These are phyloP conservation scores for Alternaria panax DNA, from an alignment of 2,329 filamentous ascomycete genomes.

Conservation along the genomic window DNA sequence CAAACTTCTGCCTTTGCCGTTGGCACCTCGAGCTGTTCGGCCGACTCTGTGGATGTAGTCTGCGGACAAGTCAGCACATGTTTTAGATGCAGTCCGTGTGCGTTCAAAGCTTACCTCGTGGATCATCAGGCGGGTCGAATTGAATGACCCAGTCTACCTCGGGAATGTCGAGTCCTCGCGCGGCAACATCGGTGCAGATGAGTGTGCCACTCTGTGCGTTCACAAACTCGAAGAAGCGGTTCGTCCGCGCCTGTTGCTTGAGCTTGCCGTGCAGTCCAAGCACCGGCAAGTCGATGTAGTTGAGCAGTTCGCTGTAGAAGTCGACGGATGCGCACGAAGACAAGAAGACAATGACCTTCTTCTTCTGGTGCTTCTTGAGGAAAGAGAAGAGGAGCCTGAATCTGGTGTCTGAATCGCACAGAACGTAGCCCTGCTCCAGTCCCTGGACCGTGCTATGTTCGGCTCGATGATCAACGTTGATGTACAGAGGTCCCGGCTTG, in stretches of 20 bases:
- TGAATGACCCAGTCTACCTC: slow-evolving; percentile 92
- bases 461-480: slow-evolving; percentile 93
- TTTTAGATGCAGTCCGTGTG: neutral
- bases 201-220: slow-evolving; percentile 85
- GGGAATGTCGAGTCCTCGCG: slow-evolving; percentile 92
- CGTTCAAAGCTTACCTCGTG: slow-evolving; percentile 1
- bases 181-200: slow-evolving; percentile 96
- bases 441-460: slow-evolving; percentile 92
- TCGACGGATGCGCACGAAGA: slow-evolving; percentile 87
- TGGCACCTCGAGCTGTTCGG: slow-evolving; percentile 85
- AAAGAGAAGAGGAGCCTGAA: slow-evolving; percentile 96
- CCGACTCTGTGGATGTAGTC: slow-evolving; percentile 83
- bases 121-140: slow-evolving; percentile 61
- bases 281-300: slow-evolving; percentile 94
- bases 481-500: slow-evolving; percentile 88
- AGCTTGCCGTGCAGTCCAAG: slow-evolving; percentile 88
- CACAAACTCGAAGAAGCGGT: slow-evolving; percentile 97
- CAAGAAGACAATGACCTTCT: slow-evolving; percentile 98
- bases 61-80: slow-evolving; percentile 85
- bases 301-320: slow-evolving; percentile 92
- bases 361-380: slow-evolving; percentile 88
- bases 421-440: slow-evolving; percentile 92
- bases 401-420: slow-evolving; percentile 91
- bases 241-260: slow-evolving; percentile 98
- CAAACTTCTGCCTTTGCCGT: slow-evolving; percentile 84